phyloP scores from a whole-genome alignment of 140 eudicot species.

The Oenanthe javanica region DNA sequence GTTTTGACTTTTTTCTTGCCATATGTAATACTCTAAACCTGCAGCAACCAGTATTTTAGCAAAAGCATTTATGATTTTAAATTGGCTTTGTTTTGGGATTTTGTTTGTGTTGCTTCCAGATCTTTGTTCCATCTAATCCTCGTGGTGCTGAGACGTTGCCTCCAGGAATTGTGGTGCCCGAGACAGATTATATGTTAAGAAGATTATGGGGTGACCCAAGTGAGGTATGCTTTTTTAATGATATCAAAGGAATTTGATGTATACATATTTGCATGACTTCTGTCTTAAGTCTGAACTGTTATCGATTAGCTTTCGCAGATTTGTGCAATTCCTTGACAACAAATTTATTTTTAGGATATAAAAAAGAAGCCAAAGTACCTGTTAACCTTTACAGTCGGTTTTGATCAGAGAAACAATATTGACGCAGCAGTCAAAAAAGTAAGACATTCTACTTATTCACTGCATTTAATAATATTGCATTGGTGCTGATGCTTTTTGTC shows the following conservation, averaged over 20 bases:
- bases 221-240: conserved; percentile 43
- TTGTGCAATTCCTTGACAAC: conserved; percentile 13
- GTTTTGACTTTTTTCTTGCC: neutral
- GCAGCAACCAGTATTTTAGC: conserved; percentile 1
- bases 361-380: conserved; percentile 81
- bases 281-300: neutral
- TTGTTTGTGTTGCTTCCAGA: conserved; percentile 33
- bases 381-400: conserved; percentile 92
- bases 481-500: conserved; percentile 20
- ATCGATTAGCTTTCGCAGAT: neutral
- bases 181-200: conserved; percentile 70
- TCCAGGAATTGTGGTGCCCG: conserved; percentile 80
- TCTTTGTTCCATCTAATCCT: conserved; percentile 79
- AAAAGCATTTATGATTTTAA: neutral
- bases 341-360: conserved; percentile 61
- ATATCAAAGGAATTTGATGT: neutral
- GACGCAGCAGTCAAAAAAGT: conserved; percentile 83
- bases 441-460: neutral
- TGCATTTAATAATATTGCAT: conserved; percentile 1
- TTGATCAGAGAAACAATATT: conserved; percentile 73
- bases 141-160: conserved; percentile 92
- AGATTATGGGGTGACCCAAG: conserved; percentile 90
- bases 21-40: neutral
- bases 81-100: neutral
- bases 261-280: neutral